Conservation (phyloP, 1,284 basidiomycete genomes). For the Hymenochaete sp. region DNA sequence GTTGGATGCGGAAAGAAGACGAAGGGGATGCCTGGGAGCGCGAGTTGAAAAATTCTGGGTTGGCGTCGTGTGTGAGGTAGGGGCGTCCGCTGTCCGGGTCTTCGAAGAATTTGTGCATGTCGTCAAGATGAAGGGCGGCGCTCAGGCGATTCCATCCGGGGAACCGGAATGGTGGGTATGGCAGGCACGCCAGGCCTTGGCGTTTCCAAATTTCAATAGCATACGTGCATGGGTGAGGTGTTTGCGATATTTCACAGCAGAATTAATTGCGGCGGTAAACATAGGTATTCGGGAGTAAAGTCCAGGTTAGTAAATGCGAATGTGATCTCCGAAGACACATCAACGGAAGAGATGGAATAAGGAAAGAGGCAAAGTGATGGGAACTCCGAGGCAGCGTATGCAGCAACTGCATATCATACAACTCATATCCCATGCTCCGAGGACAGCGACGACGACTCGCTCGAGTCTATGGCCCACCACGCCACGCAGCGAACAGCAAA, state of each 20-base stretch:
- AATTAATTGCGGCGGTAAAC: too few species aligned
- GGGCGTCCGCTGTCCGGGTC: conserved; percentile 52
- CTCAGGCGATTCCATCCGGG: conserved; percentile 68
- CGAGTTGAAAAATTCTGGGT: too few species aligned
- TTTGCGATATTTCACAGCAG: too few species aligned
- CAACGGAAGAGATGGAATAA: too few species aligned
- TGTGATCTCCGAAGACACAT: too few species aligned
- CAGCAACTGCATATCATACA: too few species aligned
- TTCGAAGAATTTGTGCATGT: conserved; percentile 64
- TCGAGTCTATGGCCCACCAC: neutral
- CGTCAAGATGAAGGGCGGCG: conserved; percentile 58
- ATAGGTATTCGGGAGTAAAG: too few species aligned
- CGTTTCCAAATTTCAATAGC: conserved; percentile 4
- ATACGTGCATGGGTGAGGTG: conserved; percentile 2
- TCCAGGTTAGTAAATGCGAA: too few species aligned
- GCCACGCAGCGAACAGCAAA: neutral
- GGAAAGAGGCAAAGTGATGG: too few species aligned
- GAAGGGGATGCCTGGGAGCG: conserved; percentile 17
- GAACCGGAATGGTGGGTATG: conserved; percentile 55
- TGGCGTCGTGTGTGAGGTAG: too few species aligned
- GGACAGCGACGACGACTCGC: neutral
- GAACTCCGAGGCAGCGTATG: too few species aligned
- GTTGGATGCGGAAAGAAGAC: conserved; percentile 26
- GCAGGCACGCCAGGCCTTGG: conserved; percentile 55
- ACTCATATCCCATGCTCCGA: too few species aligned